A percentile compares a stretch with the other conserved stretches of the same genome.
Evolutionary conservation across 1,139 yeast genomes (phyloP).

Genomic region (Groenewaldozyma auringiensis): DNA sequence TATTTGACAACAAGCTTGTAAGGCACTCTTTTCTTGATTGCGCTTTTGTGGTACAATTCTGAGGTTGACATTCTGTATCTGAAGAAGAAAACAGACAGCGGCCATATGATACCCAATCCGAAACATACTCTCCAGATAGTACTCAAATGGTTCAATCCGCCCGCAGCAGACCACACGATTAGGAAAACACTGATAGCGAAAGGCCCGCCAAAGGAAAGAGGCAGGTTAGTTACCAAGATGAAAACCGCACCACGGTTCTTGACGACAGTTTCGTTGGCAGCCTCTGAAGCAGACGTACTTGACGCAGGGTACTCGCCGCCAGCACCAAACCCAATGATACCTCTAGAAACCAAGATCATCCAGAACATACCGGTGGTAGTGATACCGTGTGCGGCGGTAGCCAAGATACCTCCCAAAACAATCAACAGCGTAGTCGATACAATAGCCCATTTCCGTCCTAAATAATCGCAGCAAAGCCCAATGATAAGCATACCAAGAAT

Average conservation of each 20-base stretch:
- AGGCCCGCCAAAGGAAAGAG: slow-evolving; percentile 69
- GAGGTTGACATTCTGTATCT: slow-evolving; percentile 66
- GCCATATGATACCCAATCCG: slow-evolving; percentile 71
- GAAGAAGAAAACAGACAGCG: slow-evolving; percentile 62
- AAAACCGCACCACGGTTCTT: slow-evolving; percentile 59
- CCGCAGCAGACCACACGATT: slow-evolving; percentile 56
- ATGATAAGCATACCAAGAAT: slow-evolving; percentile 50
- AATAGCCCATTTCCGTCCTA: slow-evolving; percentile 53
- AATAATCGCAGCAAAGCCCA: slow-evolving; percentile 49
- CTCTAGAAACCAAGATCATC: slow-evolving; percentile 64
- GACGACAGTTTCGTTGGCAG: slow-evolving; percentile 60
- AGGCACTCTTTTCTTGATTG: slow-evolving; percentile 47
- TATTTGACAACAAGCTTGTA: slow-evolving; percentile 45
- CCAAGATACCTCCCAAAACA: slow-evolving; percentile 48
- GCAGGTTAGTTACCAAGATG: slow-evolving; percentile 61
- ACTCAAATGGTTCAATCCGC: slow-evolving; percentile 35
- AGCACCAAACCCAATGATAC: slow-evolving; percentile 61
- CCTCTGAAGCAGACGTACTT: slow-evolving; percentile 62
- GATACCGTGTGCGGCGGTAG: slow-evolving; percentile 51
- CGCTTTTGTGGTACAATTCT: slow-evolving; percentile 45
- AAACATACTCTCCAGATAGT: slow-evolving; percentile 70
- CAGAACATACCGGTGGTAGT: slow-evolving; percentile 55
- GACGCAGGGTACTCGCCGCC: slow-evolving; percentile 76
- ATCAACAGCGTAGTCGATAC: slow-evolving; percentile 46
- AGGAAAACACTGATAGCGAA: slow-evolving; percentile 61